Evolutionary conservation across 768 basidiomycete species (phyloP), one percentile per base, ranked within the genome.

Genomic region (Amanita phalloides): DNA sequence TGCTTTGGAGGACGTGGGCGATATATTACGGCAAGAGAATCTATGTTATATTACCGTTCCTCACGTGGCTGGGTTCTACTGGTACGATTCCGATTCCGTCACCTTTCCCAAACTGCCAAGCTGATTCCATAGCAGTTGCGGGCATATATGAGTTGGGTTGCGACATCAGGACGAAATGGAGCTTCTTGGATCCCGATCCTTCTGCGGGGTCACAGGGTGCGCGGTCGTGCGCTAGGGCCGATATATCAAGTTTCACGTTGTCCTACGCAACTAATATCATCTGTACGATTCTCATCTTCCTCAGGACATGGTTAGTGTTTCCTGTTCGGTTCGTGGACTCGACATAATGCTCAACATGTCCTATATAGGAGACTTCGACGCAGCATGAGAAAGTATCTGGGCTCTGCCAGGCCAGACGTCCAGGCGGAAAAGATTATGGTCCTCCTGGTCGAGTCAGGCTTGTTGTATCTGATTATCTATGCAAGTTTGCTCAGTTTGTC

Each of bases 111-210:
- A 21, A 7, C 17, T 3, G 8, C 28, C 2, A 10, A 10, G 25
- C 41, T 44, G 23, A 55, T 41, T 13, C 9, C 0, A 35, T 36
- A n/a, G 7, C 35, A 64, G 63, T 56, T 23, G 63, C 64, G 8
- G 61, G 58, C n/a, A 54, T 66, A 8, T 66, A 57, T 43, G 64
- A 66, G 55, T 54, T 66, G 11, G 62, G 64, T 6, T 66, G 64
- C 43, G 61, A 66, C 49, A 42, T 58, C n/a, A 60, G 57, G 28
- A 59, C 60, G 6, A 49, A 56, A 7, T 65, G 63, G 63, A 56
- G 56, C 1, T 57, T 65, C 42, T 57, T 53, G 33, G 55, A 59
- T 35, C 55, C 55, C 13, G 50, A 54, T 17, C 62, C 62, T 30
- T 60, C 63, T 23, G 63, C 61, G 2, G 57, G 55, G 5, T 61